Evolutionary conservation across 352 stramenopile species (phyloP), one percentile per base, ranked within the genome.

Genomic region (Elongisporangium prolatum): DNA sequence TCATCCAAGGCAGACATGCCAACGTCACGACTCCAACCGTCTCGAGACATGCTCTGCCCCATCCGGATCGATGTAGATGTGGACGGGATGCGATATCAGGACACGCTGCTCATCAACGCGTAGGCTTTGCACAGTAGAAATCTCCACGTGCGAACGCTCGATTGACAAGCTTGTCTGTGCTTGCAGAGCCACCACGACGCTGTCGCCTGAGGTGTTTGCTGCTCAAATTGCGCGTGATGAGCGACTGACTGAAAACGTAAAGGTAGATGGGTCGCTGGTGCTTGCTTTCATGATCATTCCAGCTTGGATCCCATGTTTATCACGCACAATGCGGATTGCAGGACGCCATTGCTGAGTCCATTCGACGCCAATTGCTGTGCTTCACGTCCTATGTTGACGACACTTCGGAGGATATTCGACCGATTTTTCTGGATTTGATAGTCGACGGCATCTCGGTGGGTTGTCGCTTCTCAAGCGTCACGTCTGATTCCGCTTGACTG

Each of bases 61-160:
- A 83, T 94, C 49, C 82, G 84, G 16, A 71, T 94, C 34, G 82
- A 94, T 48, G 72, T 94, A 17, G 80, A 94, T 40, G 67, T 89
- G 50, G 75, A 91, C 56, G 82, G 82, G 18, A 69, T 84, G 56
- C 75, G 80, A 2, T 94, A 82, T 61, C 83, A 92, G 56, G 84
- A 94, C 60, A 90, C 82, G 13, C 72, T 94, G 37, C 66, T 91
- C 9, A 50, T 92, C 60, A 81, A 88, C 52, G 66, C 60, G 80
- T 90, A 71, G 47, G 80, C 63, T 56, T 55, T 13, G 4, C 50
- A n/a, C 5, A 4, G n/a, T 56, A 9, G 28, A 6, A 14, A 40
- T 8, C 28, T 14, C 28, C 28, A 40, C 4, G 8, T 1, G 1
- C 28, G 1, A 40, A 9, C 22, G 28, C 17, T 61, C 47, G 38